Base-by-base conservation (phyloP, 2,329 filamentous ascomycete genomes). In the Colletotrichum euphorbiae region DNA sequence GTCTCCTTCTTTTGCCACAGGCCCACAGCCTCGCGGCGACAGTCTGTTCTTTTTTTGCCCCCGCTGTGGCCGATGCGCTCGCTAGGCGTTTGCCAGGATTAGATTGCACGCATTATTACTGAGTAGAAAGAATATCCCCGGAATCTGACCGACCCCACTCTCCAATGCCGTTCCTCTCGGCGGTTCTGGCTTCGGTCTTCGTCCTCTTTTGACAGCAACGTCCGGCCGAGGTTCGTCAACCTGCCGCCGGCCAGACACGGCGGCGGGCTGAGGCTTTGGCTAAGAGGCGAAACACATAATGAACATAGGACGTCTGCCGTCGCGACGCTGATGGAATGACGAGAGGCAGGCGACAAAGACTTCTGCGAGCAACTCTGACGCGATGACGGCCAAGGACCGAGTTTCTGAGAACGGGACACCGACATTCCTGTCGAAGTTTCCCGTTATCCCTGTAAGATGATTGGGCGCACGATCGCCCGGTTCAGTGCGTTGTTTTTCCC, bases 401-500 rank as follows among this genome's bases (percentile, higher is more conserved):
- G 42, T 52, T 61, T 51, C 58, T 24, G 31, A 54, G 31, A 54
- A 38, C 17, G 38, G 55, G 61, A 68, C 64, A 67, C 61, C 61
- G 48, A 65, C 65, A 68, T 65, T 55, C 21, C 40, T 33, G 28
- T 50, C 8, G 40, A n/a, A 4, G 31, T 12, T 33, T 46, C 11
- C 38, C 50, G 38, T 62, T 67, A 68, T 68, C 65, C 61, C 65
- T 68, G 65, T 59, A 65, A 68, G 61, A 68, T 59, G 61, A 68
- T 59, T 65, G 65, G 65, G 15, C 33, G 61, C 38, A 40, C 51
- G 60, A 63, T 51, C 45, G 38, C 42, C 42, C 65, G 9, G n/a
- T 46, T 36, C 36, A 46, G 19, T 43, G 11, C 55, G 31, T 51
- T 45, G 48, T 13, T 48, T 11, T 45, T 40, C 33, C 28, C 46